phyloP scores from a whole-genome alignment of 2,329 filamentous ascomycete species.

The Colletotrichum sp. region DNA sequence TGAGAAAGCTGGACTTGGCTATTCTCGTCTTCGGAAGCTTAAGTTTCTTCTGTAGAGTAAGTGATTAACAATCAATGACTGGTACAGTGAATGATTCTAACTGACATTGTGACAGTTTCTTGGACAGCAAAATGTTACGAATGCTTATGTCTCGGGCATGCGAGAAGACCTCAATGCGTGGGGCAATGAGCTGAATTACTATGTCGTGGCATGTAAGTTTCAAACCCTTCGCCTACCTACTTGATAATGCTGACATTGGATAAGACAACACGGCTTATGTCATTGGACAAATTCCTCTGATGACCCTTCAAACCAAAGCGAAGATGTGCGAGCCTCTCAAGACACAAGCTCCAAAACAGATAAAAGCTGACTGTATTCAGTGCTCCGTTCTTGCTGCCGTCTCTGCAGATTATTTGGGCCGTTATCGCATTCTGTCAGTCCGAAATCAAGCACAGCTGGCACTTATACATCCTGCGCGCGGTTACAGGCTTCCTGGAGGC shows the following conservation, averaged over 20 bases:
- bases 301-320: conserved; percentile 31
- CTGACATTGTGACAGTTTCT: conserved; percentile 24
- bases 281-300: conserved; percentile 33
- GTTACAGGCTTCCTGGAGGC: conserved; percentile 25
- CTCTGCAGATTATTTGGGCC: conserved; percentile 26
- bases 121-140: conserved; percentile 29
- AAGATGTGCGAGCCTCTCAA: conserved; percentile 22
- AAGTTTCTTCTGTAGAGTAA: conserved; percentile 23
- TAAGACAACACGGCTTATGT: conserved; percentile 29
- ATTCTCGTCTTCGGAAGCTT: conserved; percentile 22
- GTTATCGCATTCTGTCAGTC: conserved; percentile 31
- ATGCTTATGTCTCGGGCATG: conserved; percentile 31
- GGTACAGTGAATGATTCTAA: too few relatives aligned
- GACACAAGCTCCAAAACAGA: background rate
- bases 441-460: conserved; percentile 25
- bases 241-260: background rate
- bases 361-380: conserved; percentile 8
- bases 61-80: background rate
- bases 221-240: rapidly evolving
- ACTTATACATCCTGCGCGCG: conserved; percentile 27
- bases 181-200: conserved; percentile 30
- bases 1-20: conserved; percentile 29
- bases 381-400: conserved; percentile 26
- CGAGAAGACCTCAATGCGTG: conserved; percentile 27
- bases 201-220: conserved; percentile 17